These are phyloP conservation scores for Leccinum rimulosum DNA, from an alignment of 768 basidiomycete genomes.

Conservation along the genomic window DNA sequence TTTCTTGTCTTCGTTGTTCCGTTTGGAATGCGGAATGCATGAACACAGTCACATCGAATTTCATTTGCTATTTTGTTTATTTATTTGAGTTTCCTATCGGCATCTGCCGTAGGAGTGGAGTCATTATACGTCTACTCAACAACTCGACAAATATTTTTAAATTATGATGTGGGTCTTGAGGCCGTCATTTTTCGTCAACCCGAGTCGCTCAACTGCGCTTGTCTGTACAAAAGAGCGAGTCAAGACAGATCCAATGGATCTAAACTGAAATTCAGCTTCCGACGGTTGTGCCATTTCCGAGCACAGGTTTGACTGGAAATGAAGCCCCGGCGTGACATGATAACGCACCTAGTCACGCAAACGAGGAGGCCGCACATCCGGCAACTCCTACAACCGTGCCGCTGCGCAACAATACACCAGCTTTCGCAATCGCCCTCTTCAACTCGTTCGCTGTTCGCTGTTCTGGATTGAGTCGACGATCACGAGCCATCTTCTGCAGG, in stretches of 20 bases:
- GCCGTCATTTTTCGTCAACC: background rate
- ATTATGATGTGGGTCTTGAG: background rate
- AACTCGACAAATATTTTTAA: background rate
- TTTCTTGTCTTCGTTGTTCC: background rate
- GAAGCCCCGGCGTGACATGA: conserved; percentile 28
- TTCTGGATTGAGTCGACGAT: conserved; percentile 74
- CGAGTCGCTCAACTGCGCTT: background rate
- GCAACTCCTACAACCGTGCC: conserved; percentile 1
- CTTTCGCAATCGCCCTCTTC: conserved; percentile 56
- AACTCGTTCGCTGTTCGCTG: conserved; percentile 86
- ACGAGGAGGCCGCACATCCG: conserved; percentile 3
- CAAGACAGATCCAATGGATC: conserved; percentile 9
- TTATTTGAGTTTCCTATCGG: conserved; percentile 7
- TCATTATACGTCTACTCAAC: background rate
- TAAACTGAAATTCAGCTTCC: conserved; percentile 5
- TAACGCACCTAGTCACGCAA: conserved; percentile 25
- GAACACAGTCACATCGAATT: background rate
- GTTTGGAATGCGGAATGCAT: no score
- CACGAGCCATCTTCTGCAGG: conserved; percentile 72
- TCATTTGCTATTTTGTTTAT: background rate
- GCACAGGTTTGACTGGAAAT: conserved; percentile 30
- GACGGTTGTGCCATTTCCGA: conserved; percentile 16
- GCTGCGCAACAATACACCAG: conserved; percentile 41
- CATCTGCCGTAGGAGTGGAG: background rate
- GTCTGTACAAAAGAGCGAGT: background rate